Conservation (phyloP, 2,329 filamentous ascomycete genomes). For the Diaporthe ilicicola region DNA sequence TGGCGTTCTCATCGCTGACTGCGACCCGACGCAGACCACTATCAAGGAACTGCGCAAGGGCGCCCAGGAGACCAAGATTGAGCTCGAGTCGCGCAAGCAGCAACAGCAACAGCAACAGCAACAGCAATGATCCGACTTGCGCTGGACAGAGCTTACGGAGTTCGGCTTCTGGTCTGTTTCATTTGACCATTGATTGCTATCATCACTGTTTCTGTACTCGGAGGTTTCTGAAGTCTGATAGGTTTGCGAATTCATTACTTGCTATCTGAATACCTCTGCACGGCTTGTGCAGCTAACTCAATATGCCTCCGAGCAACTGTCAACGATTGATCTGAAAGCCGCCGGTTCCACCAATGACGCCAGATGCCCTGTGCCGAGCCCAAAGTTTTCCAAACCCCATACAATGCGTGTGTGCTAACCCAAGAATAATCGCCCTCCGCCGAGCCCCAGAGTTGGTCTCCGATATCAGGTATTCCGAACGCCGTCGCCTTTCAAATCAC, state of each 20-base stretch:
- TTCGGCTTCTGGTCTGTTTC: neutral
- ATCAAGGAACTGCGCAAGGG: slow-evolving; percentile 68
- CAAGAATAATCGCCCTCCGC: neutral
- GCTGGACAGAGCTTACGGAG: neutral
- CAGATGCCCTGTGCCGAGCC: neutral
- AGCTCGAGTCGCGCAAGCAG: slow-evolving; percentile 43
- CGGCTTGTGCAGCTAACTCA: neutral
- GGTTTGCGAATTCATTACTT: slow-evolving; percentile 19
- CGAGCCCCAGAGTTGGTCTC: neutral
- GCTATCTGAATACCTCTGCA: slow-evolving; percentile 18
- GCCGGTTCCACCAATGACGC: neutral
- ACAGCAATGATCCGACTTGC: neutral
- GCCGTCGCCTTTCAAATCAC: slow-evolving; percentile 26
- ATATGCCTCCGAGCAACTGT: neutral
- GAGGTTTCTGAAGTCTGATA: neutral
- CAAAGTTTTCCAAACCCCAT: slow-evolving; percentile 12
- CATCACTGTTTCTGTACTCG: neutral
- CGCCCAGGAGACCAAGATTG: slow-evolving; percentile 58
- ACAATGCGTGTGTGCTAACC: slow-evolving; percentile 23
- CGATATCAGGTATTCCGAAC: slow-evolving; percentile 18
- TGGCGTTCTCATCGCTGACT: neutral
- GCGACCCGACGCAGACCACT: slow-evolving; percentile 54
- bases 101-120: slow-evolving; percentile 33
- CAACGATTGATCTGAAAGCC: neutral
- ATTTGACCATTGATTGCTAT: neutral